Percentiles rank a stretch among this genome's conserved stretches.
These are phyloP conservation scores for Boletus tylopilopsis DNA, from an alignment of 768 basidiomycete species.

Conservation along the genomic window DNA sequence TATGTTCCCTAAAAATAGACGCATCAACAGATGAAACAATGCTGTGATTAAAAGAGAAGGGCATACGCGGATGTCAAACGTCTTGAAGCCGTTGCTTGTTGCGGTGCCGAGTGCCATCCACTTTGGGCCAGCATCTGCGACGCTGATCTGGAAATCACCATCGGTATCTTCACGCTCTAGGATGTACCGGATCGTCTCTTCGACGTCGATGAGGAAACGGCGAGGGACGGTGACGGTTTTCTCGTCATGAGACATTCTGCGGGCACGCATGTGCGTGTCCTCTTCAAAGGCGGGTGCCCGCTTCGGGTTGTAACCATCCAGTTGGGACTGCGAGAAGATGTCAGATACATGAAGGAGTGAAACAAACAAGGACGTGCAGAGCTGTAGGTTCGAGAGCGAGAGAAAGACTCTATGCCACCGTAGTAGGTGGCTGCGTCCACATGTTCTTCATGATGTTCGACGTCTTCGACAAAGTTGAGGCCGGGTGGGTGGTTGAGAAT, in stretches of 20 bases:
- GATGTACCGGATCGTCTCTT: conserved; percentile 94
- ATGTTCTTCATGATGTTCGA: conserved; percentile 43
- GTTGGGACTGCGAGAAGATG: conserved; percentile 50
- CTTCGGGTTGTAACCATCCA: conserved; percentile 71
- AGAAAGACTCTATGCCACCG: conserved; percentile 71
- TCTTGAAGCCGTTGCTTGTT: conserved; percentile 96
- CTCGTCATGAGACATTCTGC: conserved; percentile 92
- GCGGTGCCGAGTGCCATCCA: conserved; percentile 94
- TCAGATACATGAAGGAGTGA: conserved; percentile 6
- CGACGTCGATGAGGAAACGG: conserved; percentile 94
- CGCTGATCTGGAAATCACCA: conserved; percentile 92
- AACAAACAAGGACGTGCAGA: conserved; percentile 51
- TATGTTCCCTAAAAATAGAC: conserved; percentile 76
- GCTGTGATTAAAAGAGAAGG: background rate
- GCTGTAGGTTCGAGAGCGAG: conserved; percentile 85
- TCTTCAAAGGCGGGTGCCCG: conserved; percentile 71
- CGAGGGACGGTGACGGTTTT: conserved; percentile 75
- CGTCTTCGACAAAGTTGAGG: conserved; percentile 66
- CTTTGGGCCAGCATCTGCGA: conserved; percentile 96
- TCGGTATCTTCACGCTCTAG: conserved; percentile 98
- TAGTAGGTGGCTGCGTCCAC: conserved; percentile 81
- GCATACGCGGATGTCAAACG: conserved; percentile 88
- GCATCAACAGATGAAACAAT: conserved; percentile 7
- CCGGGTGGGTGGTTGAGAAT: conserved; percentile 58
- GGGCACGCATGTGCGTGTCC: conserved; percentile 66